Base-by-base conservation (phyloP, 2,329 filamentous ascomycete species). In the Claviceps maximensis region DNA sequence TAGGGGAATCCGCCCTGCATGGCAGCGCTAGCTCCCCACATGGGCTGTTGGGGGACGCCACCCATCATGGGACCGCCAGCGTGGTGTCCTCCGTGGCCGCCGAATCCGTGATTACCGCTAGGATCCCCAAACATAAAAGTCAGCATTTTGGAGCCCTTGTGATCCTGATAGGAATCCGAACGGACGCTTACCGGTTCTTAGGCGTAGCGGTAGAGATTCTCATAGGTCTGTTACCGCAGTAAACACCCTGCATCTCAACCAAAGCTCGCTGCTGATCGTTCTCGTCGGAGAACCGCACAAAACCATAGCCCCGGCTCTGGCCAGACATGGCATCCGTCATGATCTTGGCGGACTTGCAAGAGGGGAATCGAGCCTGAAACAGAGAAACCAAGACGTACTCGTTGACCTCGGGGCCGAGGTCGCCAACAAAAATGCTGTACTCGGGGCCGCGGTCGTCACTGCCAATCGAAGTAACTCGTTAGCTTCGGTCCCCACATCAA, bases 301-400 rank as follows among this genome's bases (percentile, higher is more conserved):
- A 98, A 47, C 93, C 93, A 65, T 98, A 98, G 53, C 93, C 93
- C 58, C 93, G 89, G 58, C 90, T 96, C 80, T 97, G 91, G 62
- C 93, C 93, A 58, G 87, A 95, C 72, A 97, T 93, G 56, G 93
- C 91, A 65, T 98, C 93, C 56, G 91, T 95, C 93, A 98, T 98
- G 72, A 98, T 98, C 80, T 98, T 98, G 65, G 93, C 93, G 40
- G 89, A 95, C 77, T 97, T 97, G 87, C 91, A 97, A 9, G 89
- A 95, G 0, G 87, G 86, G 77, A 95, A 98, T 57, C 91, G 89
- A 65, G 84, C 86, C 74, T 97, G 91, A 80, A 98, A 98, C 50
- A 98, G 84, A 27, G 90, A 95, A 52, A 97, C 91, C 55, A 98
- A 78, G 54, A 97, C 91, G 65, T 95, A 97, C 74, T 98, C 93